These are phyloP conservation scores for Suillus americanus DNA, from an alignment of 768 basidiomycete species.

Conservation along the genomic window DNA sequence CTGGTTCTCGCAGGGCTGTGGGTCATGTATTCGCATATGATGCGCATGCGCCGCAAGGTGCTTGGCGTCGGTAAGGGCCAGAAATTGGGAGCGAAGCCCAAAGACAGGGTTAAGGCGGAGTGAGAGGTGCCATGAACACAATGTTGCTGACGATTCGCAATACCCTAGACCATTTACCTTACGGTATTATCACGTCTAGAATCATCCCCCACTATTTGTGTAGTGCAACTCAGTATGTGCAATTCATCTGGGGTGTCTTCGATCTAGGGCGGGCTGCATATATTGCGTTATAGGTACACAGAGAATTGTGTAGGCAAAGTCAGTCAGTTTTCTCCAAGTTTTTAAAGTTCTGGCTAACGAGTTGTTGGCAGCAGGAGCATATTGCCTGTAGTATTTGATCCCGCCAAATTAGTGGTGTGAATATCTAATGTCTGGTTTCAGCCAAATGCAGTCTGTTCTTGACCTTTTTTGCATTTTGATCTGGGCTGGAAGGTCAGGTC, in stretches of 20 bases:
- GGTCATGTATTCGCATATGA: conserved; percentile 61
- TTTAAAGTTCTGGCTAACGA: neutral
- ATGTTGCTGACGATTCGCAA: neutral
- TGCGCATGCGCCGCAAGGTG: conserved; percentile 54
- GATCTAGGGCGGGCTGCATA: neutral
- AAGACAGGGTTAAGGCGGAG: conserved; percentile 25
- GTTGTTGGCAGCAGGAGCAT: neutral
- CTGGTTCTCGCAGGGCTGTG: conserved; percentile 40
- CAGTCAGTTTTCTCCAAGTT: neutral
- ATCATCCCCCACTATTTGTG: neutral
- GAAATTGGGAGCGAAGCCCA: conserved; percentile 36
- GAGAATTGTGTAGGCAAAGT: neutral
- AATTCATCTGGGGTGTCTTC: neutral
- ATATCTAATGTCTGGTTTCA: too few species aligned
- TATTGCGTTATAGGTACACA: neutral
- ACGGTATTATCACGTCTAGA: neutral
- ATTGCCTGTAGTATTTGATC: neutral
- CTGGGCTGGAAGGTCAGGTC: neutral
- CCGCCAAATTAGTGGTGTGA: neutral
- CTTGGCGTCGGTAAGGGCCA: conserved; percentile 37
- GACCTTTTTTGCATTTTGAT: neutral
- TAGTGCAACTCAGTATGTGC: neutral
- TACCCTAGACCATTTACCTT: neutral
- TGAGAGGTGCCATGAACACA: conserved; percentile 7
- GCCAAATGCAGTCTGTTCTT: neutral